Base-by-base conservation (phyloP, 1,284 basidiomycete species). In the Phylloporus sp. region DNA sequence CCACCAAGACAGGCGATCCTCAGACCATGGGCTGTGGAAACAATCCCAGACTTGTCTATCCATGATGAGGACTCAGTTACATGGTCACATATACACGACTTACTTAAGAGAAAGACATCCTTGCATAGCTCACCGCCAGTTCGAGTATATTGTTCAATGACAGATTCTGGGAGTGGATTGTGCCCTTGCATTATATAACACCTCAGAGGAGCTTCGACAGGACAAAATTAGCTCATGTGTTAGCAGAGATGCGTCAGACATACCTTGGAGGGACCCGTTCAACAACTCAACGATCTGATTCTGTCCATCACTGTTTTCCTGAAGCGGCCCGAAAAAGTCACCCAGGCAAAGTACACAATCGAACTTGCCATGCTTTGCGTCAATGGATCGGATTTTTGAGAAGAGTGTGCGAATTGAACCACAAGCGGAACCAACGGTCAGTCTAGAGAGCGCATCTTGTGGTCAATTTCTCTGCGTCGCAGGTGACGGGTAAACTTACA, bases 281-380 rank as follows among this genome's bases (percentile, higher is more conserved):
- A 97, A 72, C 34, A 97, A 76, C 66, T 88, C 82, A 8, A 74
- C 74, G 18, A 86, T 72, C 61, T 95, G 88, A 40, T 79, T 76
- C 49, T 87, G 81, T 20, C 71, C 69, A 11, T 80, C 77, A 15
- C 72, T 74, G 2, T 77, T 78, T 58, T 82, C 82, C 65, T 81
- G 81, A 24, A 80, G 76, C 13, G 84, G 83, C 6, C 88, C 90
- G 78, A 99, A 99, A 76, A 98, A 92, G 79, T 99, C 96, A 8
- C 97, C 96, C 5, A 88, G 81, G 68, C 95, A 92, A 51, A 99
- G 84, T 24, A 93, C 88, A 42, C 95, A 86, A 70, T 95, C 91
- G 74, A 99, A 99, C 70, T 94, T 95, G 61, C 96, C 96, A 78
- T 98, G 93, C 77, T 98, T 98, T 62, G 87, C 82, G 79, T 99